Evolutionary conservation across 2,329 filamentous ascomycete species (phyloP).

Genomic region (Pyrenophora teres): DNA sequence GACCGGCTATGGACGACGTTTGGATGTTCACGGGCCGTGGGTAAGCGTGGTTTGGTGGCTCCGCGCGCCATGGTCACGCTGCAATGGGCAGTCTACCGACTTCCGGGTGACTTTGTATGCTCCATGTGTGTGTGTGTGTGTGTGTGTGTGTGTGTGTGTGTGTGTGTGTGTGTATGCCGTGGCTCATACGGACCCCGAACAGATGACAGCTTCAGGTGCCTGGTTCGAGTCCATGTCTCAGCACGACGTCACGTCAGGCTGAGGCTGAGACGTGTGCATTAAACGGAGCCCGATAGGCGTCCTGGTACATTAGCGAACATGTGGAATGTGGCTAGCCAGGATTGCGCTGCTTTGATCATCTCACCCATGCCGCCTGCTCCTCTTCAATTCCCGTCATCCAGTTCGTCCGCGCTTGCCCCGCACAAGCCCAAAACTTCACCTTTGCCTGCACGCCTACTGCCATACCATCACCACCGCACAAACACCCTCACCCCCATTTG

Average conservation of each 20-base stretch:
- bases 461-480: conserved; percentile 1
- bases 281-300: conserved; percentile 17
- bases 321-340: conserved; percentile 5
- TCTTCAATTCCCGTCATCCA: conserved; percentile 12
- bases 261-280: conserved; percentile 16
- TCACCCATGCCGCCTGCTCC: conserved; percentile 20
- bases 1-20: no score
- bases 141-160: no score
- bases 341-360: conserved; percentile 21
- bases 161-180: conserved; percentile 8
- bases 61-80: conserved; percentile 6
- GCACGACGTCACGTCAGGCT: conserved; percentile 15
- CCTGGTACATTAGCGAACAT: conserved; percentile 52
- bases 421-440: conserved; percentile 18
- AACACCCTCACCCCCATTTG: not conserved
- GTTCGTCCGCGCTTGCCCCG: conserved; percentile 21
- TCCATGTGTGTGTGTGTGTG: no score
- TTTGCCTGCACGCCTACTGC: conserved; percentile 14
- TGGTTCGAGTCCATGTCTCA: conserved; percentile 13
- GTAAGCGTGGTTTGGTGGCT: conserved; percentile 25
- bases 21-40: conserved; percentile 26
- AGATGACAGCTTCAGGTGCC: conserved; percentile 11
- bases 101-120: not conserved
- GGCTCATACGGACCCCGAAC: conserved; percentile 11
- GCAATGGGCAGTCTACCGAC: conserved; percentile 4